A percentile compares a stretch with the other conserved stretches of the same genome.
Conservation (phyloP, 169 alveolate species). For the Plasmodium reichenowi region DNA sequence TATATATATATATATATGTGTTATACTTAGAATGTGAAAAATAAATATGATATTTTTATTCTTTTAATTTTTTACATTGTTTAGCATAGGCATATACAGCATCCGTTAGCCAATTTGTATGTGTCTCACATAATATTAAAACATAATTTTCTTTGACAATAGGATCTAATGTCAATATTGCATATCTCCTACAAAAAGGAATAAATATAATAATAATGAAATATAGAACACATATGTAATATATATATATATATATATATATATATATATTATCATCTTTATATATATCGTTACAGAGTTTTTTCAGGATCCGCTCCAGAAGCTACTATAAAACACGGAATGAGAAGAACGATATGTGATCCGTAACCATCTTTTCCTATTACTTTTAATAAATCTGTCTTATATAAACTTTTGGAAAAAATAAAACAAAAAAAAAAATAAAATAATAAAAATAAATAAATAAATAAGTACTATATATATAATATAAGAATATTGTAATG, state of each 20-base stretch:
- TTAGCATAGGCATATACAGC: conserved; percentile 66
- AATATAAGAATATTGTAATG: background rate
- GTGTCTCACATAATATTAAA: conserved; percentile 55
- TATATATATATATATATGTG: too few species aligned
- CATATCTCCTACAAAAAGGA: conserved; percentile 32
- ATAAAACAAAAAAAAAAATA: background rate
- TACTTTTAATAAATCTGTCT: conserved; percentile 57
- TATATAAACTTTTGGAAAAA: conserved; percentile 14
- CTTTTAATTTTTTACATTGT: conserved; percentile 39
- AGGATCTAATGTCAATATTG: conserved; percentile 62
- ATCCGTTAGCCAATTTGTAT: conserved; percentile 59
- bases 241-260: background rate
- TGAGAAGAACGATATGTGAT: conserved; percentile 55
- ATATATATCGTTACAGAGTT: conserved; percentile 34
- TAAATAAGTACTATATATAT: background rate
- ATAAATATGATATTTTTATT: conserved; percentile 1
- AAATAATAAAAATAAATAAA: background rate
- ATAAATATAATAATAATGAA: background rate
- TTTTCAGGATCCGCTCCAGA: conserved; percentile 66
- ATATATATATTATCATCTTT: background rate
- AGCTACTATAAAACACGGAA: conserved; percentile 68
- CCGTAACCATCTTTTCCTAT: conserved; percentile 71
- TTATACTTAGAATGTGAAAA: background rate
- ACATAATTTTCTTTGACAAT: conserved; percentile 64
- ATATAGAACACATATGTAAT: background rate